Conservation (phyloP, 208 protist species). For the Crithidia fasciculata region DNA sequence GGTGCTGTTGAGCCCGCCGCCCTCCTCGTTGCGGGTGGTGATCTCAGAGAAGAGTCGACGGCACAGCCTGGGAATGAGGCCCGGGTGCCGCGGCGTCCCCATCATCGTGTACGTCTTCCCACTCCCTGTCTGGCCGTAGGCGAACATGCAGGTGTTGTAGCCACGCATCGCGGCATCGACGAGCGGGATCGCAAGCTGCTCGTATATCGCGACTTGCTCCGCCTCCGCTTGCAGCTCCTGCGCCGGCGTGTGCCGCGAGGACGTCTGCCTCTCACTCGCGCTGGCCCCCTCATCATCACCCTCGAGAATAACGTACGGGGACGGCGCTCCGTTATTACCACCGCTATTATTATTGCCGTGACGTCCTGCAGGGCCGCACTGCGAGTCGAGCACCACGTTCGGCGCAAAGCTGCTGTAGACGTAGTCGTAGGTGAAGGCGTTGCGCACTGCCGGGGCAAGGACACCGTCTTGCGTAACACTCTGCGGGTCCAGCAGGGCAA, state of each 20-base stretch:
- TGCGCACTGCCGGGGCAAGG: conserved; percentile 12
- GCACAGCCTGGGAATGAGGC: conserved; percentile 78
- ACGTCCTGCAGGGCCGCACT: not conserved
- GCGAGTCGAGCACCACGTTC: conserved; percentile 39
- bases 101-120: conserved; percentile 96
- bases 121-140: conserved; percentile 90
- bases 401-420: conserved; percentile 67
- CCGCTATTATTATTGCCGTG: not conserved
- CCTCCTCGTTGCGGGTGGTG: conserved; percentile 11
- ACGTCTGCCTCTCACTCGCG: not conserved
- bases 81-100: conserved; percentile 67
- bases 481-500: conserved; percentile 50
- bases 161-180: conserved; percentile 56
- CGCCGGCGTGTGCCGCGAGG: conserved; percentile 13
- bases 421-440: conserved; percentile 66
- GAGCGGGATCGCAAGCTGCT: conserved; percentile 51
- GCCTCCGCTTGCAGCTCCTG: conserved; percentile 50
- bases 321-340: not conserved
- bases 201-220: conserved; percentile 61
- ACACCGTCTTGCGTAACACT: not conserved
- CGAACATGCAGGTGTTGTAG: conserved; percentile 89
- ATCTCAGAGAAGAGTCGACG: conserved; percentile 59
- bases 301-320: conserved; percentile 13
- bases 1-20: not conserved
- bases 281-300: not conserved